phyloP scores from a whole-genome alignment of 192 early-diverging fungal species.

The Fimicolochytrium jonesii region DNA sequence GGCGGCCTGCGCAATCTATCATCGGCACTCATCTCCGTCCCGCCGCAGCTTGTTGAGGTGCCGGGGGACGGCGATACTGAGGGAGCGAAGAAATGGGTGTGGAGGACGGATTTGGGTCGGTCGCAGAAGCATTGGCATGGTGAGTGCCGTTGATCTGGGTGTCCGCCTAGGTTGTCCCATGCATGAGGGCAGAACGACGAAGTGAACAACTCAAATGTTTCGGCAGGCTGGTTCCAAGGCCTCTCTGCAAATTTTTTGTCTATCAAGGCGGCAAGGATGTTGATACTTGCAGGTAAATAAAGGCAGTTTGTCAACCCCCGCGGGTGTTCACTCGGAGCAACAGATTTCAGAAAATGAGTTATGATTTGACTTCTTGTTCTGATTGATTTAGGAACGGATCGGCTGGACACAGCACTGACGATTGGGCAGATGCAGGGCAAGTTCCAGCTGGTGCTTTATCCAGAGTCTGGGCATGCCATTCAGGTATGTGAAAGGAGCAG shows the following conservation, averaged over 20 bases:
- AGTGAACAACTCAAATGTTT: neutral
- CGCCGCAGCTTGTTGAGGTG: conserved; percentile 9
- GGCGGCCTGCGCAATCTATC: no score
- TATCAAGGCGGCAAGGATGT: conserved; percentile 23
- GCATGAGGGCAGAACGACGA: no score
- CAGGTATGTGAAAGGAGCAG: conserved; percentile 3
- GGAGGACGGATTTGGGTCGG: conserved; percentile 30
- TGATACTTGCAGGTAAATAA: conserved; percentile 44
- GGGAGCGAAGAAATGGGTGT: neutral
- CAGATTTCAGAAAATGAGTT: no score
- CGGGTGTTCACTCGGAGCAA: no score
- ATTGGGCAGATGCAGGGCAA: conserved; percentile 54
- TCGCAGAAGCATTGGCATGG: conserved; percentile 34
- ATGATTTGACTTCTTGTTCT: no score
- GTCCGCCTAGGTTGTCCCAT: no score
- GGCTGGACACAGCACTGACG: conserved; percentile 45
- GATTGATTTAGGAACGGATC: conserved; percentile 46
- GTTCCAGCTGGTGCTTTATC: conserved; percentile 46
- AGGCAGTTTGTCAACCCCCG: no score
- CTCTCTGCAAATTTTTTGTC: conserved; percentile 40
- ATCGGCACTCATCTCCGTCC: conserved; percentile 20
- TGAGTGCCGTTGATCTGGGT: no score
- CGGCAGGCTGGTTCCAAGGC: conserved; percentile 41
- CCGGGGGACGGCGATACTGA: neutral
- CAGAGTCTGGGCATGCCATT: conserved; percentile 45